Conservation (phyloP, 2,329 filamentous ascomycete species). For the Alternaria angustiovoidea region DNA sequence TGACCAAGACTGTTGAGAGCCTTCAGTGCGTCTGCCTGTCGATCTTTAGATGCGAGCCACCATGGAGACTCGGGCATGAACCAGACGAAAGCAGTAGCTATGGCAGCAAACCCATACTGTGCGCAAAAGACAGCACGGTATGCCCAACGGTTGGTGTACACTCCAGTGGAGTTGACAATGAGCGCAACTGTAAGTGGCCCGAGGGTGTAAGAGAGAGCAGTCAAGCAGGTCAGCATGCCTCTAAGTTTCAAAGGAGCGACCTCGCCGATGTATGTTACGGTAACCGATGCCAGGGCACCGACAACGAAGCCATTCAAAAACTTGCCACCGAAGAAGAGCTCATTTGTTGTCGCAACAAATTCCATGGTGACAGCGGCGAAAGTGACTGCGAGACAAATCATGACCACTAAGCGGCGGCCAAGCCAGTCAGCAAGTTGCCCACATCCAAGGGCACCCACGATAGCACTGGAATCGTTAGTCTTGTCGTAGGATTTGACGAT, state of each 20-base stretch:
- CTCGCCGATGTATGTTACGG: slow-evolving; percentile 52
- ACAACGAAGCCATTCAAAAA: slow-evolving; percentile 55
- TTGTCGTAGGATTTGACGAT: neutral
- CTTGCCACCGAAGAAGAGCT: slow-evolving; percentile 55
- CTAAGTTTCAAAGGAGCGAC: slow-evolving; percentile 52
- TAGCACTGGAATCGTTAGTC: slow-evolving; percentile 15
- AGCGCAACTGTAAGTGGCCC: slow-evolving; percentile 50
- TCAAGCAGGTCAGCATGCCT: slow-evolving; percentile 50
- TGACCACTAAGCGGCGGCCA: slow-evolving; percentile 45
- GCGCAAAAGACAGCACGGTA: slow-evolving; percentile 54
- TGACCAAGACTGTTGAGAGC: slow-evolving; percentile 33
- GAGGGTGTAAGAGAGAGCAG: slow-evolving; percentile 53
- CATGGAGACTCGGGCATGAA: slow-evolving; percentile 60
- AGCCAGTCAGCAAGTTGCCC: slow-evolving; percentile 51
- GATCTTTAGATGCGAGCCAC: slow-evolving; percentile 73
- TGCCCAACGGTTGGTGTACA: slow-evolving; percentile 52
- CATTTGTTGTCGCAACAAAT: slow-evolving; percentile 53
- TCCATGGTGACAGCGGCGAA: slow-evolving; percentile 54
- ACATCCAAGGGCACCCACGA: slow-evolving; percentile 47
- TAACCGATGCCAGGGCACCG: slow-evolving; percentile 51
- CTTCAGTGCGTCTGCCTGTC: slow-evolving; percentile 63
- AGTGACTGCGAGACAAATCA: slow-evolving; percentile 48
- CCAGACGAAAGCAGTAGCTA: slow-evolving; percentile 35
- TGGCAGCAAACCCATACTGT: slow-evolving; percentile 53
- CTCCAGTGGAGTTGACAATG: slow-evolving; percentile 43